Evolutionary conservation across 2,329 filamentous ascomycete genomes (phyloP), one percentile per base, ranked within the genome.

Genomic region (Exophiala spinifera): DNA sequence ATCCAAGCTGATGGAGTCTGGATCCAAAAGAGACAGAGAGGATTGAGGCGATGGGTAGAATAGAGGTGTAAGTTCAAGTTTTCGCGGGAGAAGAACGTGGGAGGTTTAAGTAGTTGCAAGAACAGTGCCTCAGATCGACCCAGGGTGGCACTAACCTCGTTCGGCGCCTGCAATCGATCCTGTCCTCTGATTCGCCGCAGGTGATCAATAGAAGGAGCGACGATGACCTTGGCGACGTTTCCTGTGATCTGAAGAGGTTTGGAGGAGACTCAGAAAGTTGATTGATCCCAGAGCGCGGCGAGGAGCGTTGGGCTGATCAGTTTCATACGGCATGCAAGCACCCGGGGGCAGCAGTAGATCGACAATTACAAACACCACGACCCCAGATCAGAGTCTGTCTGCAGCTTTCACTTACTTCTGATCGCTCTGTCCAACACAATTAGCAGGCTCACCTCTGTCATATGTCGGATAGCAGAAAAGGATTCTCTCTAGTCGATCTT

Each of bases 1-100:
- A 63, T 62, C 61, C 61, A 62, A 63, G 58, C 49, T 51, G 39
- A 54, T 48, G 39, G 40, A 53, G 48, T 44, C 54, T 52, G 53
- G 55, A 53, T 56, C 60, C 61, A 61, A 62, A 56, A 60, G 56
- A 58, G 48, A 43, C 19, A 44, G 42, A 23, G 39, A 39, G 51
- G 45, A 51, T 33, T 43, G 37, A 40, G 43, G 49, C 39, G 33
- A 50, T 51, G 49, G 49, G 55, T 47, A 46, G 52, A 55, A 55
- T 48, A 45, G 49, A 51, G 20, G 51, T 48, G 54, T 52, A 52
- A 54, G 46, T 40, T 34, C 28, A 43, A 53, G 40, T 44, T 47
- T 39, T 37, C 25, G 61, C 49, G 47, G 34, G 42, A 23, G 21
- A 55, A 48, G 42, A 23, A 43, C 10, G 31, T 36, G 28, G n/a